Evolutionary conservation across 345 rosid genomes (phyloP).

Genomic region (Gynandropsis gynandra): DNA sequence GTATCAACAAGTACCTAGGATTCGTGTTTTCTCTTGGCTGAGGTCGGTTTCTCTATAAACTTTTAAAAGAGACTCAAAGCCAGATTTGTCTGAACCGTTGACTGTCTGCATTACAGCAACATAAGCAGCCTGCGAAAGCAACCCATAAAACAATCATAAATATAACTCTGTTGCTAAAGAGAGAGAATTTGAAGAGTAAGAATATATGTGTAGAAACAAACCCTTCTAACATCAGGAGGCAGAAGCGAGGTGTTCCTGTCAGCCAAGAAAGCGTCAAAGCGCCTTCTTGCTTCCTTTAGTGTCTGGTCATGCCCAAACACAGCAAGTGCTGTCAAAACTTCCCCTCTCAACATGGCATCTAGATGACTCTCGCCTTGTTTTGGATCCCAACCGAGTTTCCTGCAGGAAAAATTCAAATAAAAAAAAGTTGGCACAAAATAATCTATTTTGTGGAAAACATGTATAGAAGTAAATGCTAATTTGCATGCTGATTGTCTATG

Average conservation of each 20-base stretch:
- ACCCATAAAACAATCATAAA: conserved; percentile 5
- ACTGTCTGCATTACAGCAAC: conserved; percentile 79
- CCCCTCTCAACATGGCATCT: conserved; percentile 92
- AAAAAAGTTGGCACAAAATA: not conserved
- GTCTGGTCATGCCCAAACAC: conserved; percentile 62
- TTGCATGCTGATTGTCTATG: conserved; percentile 6
- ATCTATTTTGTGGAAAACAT: not conserved
- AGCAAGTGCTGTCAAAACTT: conserved; percentile 76
- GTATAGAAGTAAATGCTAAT: not conserved
- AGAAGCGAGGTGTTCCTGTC: conserved; percentile 78
- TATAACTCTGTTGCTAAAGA: not conserved
- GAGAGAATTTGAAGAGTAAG: not conserved
- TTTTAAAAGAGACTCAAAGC: conserved; percentile 66
- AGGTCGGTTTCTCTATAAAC: conserved; percentile 90
- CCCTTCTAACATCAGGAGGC: conserved; percentile 85
- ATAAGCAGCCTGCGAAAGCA: conserved; percentile 69
- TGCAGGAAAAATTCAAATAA: conserved; percentile 23
- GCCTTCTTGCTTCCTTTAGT: conserved; percentile 52
- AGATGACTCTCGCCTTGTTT: conserved; percentile 86
- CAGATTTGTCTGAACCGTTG: conserved; percentile 50
- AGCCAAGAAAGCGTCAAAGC: conserved; percentile 65
- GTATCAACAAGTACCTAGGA: conserved; percentile 43
- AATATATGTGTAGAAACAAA: conserved; percentile 22
- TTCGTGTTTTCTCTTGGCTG: conserved; percentile 94
- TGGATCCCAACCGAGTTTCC: conserved; percentile 92